A percentile compares a stretch with the other conserved stretches of the same genome.
phyloP scores from a whole-genome alignment of 1,284 basidiomycete species.

The Tilletiaria anomala region DNA sequence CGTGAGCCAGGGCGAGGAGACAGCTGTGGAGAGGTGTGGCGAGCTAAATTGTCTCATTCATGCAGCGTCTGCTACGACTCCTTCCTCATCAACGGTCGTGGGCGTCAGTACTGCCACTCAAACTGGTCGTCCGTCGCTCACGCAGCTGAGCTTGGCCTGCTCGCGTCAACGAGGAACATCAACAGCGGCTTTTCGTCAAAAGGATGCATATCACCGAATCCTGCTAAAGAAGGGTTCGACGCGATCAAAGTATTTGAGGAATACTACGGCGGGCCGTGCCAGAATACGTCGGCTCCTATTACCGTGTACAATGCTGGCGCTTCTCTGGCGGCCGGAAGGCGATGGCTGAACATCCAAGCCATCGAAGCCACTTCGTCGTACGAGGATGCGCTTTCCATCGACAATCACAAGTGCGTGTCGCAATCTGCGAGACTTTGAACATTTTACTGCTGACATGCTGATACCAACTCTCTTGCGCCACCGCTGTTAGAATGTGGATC shows the following conservation, averaged over 20 bases:
- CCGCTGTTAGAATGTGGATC: no score
- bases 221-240: slow-evolving; percentile 11
- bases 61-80: slow-evolving; percentile 23
- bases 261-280: slow-evolving; percentile 13
- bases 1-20: no score
- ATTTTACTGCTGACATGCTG: no score
- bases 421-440: no score
- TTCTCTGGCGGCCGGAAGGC: background rate
- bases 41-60: no score
- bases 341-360: background rate
- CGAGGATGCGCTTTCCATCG: slow-evolving; percentile 9
- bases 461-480: no score
- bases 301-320: slow-evolving; percentile 9
- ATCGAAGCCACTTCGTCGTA: slow-evolving; percentile 11
- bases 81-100: slow-evolving; percentile 16
- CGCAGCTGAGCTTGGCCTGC: slow-evolving; percentile 5
- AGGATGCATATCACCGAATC: slow-evolving; percentile 16
- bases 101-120: slow-evolving; percentile 14
- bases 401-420: slow-evolving; percentile 10
- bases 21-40: no score
- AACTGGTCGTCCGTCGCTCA: slow-evolving; percentile 3
- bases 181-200: slow-evolving; percentile 16
- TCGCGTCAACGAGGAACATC: slow-evolving; percentile 8
- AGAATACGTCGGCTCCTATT: slow-evolving; percentile 16
- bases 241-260: slow-evolving; percentile 12